phyloP scores from a whole-genome alignment of 495 filamentous ascomycete species.

The Aspergillus carlsbadensis region DNA sequence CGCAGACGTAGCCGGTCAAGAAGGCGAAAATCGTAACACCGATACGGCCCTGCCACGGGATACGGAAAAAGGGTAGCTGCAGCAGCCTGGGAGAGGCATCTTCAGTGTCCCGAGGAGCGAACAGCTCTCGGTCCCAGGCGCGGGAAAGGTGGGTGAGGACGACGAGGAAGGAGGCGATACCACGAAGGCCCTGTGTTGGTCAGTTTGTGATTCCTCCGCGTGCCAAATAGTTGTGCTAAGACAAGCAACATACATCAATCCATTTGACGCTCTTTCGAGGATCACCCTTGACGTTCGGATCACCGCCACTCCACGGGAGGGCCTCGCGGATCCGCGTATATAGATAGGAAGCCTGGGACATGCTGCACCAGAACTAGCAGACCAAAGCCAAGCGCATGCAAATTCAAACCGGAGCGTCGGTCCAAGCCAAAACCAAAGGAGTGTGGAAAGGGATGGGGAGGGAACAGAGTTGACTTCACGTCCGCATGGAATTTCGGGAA shows the following conservation, averaged over 20 bases:
- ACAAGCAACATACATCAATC: constrained; percentile 56
- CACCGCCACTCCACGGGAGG: constrained; percentile 33
- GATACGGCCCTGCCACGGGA: constrained; percentile 62
- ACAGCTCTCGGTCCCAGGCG: constrained; percentile 58
- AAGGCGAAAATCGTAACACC: constrained; percentile 67
- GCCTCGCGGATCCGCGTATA: constrained; percentile 34
- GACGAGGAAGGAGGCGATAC: constrained; percentile 63
- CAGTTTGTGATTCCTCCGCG: not conserved
- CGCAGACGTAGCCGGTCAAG: constrained; percentile 67
- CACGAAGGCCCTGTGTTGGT: constrained; percentile 55
- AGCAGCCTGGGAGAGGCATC: constrained; percentile 50
- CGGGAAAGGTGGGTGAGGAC: constrained; percentile 63
- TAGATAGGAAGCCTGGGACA: constrained; percentile 23
- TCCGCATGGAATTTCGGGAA: not conserved
- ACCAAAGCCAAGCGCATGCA: not conserved
- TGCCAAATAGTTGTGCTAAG: not conserved
- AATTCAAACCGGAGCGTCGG: not conserved
- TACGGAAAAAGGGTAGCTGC: constrained; percentile 59
- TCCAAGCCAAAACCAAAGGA: not conserved
- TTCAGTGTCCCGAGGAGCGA: constrained; percentile 50
- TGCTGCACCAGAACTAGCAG: constrained; percentile 22
- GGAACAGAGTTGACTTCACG: not conserved
- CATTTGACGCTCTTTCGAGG: constrained; percentile 62
- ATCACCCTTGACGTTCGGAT: constrained; percentile 35
- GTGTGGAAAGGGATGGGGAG: not conserved